Base-by-base conservation (phyloP, 768 basidiomycete species). In the Lentinula raphanica region DNA sequence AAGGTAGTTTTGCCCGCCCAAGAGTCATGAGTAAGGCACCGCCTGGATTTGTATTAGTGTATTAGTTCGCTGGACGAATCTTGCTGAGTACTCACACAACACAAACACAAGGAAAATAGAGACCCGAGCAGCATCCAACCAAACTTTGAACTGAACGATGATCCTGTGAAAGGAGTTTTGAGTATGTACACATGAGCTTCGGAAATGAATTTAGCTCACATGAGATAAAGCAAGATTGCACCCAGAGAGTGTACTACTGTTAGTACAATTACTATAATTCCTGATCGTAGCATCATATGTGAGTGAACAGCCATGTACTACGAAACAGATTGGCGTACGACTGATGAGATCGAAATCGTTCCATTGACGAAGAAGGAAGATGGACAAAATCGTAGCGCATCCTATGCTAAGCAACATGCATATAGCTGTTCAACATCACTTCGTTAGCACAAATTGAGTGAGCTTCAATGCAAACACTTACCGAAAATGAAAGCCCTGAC, bases 291-390 rank as follows among this genome's bases (percentile, higher is more conserved):
- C 35, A 31, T 13, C 44, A 61, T 59, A 44, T 49, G 5, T 49
- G 23, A 45, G 32, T 32, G n/a, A 21, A 36, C 32, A n/a, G 21
- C 31, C 45, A 23, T 29, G 60, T 15, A 25, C 5, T 49, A 12
- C n/a, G n/a, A 44, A 15, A 57, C 56, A 29, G 36, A 19, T 56
- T 9, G 15, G 54, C 71, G 49, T 60, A 77, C 75, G 72, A 64
- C 76, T 73, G 25, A 63, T 64, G 13, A 56, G 57, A 42, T 61
- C 62, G 60, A 73, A 74, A 17, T 63, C 59, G 15, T 60, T 64
- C 74, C 74, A 75, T 58, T 72, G 72, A 25, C 69, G 69, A 25
- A 71, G 55, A 17, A 75, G 60, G 57, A 76, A 69, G 35, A 76
- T 54, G 7, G 68, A 65, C 32, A 72, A 71, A 39, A 74, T 62